These are phyloP conservation scores for Colletotrichum salicis DNA, from an alignment of 2,329 filamentous ascomycete genomes.

Conservation along the genomic window DNA sequence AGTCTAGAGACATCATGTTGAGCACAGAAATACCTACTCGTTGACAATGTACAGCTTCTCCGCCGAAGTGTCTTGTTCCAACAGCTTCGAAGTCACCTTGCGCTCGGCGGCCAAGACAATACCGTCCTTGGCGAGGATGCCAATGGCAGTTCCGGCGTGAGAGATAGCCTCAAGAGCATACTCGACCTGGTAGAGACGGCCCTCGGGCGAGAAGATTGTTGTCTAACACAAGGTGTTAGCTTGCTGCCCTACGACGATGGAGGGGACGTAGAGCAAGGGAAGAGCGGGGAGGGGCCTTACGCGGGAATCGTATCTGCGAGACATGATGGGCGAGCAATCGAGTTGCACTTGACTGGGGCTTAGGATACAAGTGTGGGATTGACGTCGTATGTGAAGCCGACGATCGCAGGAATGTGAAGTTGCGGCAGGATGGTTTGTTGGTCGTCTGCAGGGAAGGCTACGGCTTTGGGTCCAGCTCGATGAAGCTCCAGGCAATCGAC, in stretches of 20 bases:
- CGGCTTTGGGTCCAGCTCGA: conserved; percentile 29
- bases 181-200: conserved; percentile 98
- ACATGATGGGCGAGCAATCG: conserved; percentile 69
- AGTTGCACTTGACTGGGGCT: not conserved
- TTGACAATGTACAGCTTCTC: conserved; percentile 99
- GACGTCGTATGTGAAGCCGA: conserved; percentile 15
- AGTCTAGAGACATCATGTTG: not conserved
- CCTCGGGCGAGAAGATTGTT: conserved; percentile 99
- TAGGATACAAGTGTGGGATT: not conserved
- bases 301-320: conserved; percentile 96
- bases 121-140: conserved; percentile 96
- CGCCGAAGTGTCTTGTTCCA: conserved; percentile 99
- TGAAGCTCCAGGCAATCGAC: conserved; percentile 39
- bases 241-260: conserved; percentile 15
- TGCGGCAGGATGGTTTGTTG: conserved; percentile 22
- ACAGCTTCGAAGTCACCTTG: conserved; percentile 98
- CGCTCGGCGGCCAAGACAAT: conserved; percentile 98
- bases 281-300: conserved; percentile 63
- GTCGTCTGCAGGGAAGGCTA: conserved; percentile 33
- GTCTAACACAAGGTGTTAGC: conserved; percentile 68
- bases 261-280: conserved; percentile 38
- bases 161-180: conserved; percentile 99
- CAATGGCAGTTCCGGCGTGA: conserved; percentile 95
- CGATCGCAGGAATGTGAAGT: not conserved
- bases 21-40: conserved; percentile 71